Evolutionary conservation across 2,329 filamentous ascomycete genomes (phyloP).

Genomic region (Zalaria obscura): DNA sequence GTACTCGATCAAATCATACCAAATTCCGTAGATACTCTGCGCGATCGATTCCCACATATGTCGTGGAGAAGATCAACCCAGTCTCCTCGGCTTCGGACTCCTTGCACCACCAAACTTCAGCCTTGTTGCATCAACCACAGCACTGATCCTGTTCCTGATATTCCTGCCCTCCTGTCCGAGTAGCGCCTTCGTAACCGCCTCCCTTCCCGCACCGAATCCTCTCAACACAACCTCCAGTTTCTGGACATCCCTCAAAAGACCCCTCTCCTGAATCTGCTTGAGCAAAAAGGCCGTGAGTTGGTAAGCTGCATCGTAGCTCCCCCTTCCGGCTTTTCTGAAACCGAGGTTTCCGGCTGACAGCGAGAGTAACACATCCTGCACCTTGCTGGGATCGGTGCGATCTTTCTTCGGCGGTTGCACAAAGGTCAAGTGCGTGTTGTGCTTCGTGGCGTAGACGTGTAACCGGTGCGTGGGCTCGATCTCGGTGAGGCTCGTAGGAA

Average conservation of each 20-base stretch:
- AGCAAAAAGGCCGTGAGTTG: slow-evolving; percentile 77
- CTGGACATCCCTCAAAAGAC: slow-evolving; percentile 61
- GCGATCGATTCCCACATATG: background rate
- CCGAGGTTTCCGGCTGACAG: slow-evolving; percentile 77
- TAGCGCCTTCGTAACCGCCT: slow-evolving; percentile 80
- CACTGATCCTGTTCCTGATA: slow-evolving; percentile 59
- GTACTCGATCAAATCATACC: too few relatives aligned
- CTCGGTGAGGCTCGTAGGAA: background rate
- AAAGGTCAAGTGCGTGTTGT: slow-evolving; percentile 91
- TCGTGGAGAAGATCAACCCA: slow-evolving; percentile 40
- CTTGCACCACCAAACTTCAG: slow-evolving; percentile 93
- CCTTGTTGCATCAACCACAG: slow-evolving; percentile 73
- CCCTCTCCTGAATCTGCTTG: slow-evolving; percentile 69
- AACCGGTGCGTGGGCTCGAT: slow-evolving; percentile 55
- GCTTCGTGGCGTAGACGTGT: slow-evolving; percentile 74
- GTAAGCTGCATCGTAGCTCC: slow-evolving; percentile 81
- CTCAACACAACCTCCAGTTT: slow-evolving; percentile 67
- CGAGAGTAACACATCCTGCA: slow-evolving; percentile 56
- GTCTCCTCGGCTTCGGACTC: slow-evolving; percentile 68
- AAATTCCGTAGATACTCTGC: too few relatives aligned
- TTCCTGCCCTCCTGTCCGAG: slow-evolving; percentile 71
- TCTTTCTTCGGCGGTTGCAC: slow-evolving; percentile 46
- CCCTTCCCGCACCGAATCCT: slow-evolving; percentile 75
- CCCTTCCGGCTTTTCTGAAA: slow-evolving; percentile 70
- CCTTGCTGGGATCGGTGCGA: slow-evolving; percentile 35